Percentiles rank a stretch among this genome's conserved stretches.
These are phyloP conservation scores for Aureobasidium namibiae DNA, from an alignment of 2,329 filamentous ascomycete species.

Conservation along the genomic window DNA sequence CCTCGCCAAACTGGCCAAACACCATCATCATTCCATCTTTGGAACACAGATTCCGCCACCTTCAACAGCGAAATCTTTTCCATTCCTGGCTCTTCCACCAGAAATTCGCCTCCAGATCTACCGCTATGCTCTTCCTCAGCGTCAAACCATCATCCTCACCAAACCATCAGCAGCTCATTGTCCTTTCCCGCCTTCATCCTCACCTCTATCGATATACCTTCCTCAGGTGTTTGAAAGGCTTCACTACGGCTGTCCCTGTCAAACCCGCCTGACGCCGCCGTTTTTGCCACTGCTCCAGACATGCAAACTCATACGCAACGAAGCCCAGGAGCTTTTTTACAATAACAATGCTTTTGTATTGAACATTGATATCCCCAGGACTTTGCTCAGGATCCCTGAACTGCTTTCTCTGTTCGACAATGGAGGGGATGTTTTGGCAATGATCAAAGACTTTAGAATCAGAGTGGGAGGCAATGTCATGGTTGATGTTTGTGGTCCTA, in stretches of 20 bases:
- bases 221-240: background rate
- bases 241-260: background rate
- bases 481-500: background rate
- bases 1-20: background rate
- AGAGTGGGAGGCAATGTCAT: background rate
- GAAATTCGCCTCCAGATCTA: background rate
- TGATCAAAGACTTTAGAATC: background rate
- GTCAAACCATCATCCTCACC: background rate
- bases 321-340: background rate
- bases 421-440: background rate
- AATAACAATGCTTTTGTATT: background rate
- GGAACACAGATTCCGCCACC: background rate
- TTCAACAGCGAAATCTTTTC: background rate
- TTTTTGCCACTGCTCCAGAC: background rate
- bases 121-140: background rate
- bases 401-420: background rate
- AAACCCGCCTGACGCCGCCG: background rate
- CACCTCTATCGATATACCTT: background rate
- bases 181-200: background rate
- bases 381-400: background rate
- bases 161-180: background rate
- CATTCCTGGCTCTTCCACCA: background rate
- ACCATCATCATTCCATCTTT: background rate
- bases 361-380: background rate
- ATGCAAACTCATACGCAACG: background rate